A percentile compares a stretch with the other conserved stretches of the same genome.
phyloP scores from a whole-genome alignment of 2,329 filamentous ascomycete species.

The Kalmusia sp. region DNA sequence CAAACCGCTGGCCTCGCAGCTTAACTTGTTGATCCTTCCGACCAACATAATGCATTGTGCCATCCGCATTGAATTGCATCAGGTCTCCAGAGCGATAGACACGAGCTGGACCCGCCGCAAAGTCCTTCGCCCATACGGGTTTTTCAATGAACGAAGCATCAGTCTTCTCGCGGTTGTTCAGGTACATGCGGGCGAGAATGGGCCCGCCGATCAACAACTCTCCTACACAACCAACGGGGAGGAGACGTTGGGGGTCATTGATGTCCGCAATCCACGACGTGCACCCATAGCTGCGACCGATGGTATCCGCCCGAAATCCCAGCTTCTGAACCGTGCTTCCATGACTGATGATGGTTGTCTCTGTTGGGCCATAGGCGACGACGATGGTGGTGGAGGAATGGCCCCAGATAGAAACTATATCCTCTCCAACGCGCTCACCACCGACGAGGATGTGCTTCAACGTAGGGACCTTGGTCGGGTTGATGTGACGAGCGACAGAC shows the following conservation, averaged over 20 bases:
- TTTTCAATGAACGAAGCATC: conserved; percentile 57
- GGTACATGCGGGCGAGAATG: conserved; percentile 39
- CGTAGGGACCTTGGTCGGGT: conserved; percentile 10
- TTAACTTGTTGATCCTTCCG: conserved; percentile 24
- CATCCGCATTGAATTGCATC: conserved; percentile 13
- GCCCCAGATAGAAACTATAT: conserved; percentile 13
- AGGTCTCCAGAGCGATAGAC: conserved; percentile 26
- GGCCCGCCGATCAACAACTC: conserved; percentile 57
- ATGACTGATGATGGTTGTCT: not conserved
- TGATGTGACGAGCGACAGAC: conserved; percentile 11
- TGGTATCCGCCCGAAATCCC: no score
- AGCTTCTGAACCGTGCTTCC: no score
- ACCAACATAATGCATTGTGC: conserved; percentile 15
- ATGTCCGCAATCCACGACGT: no score
- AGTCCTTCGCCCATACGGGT: conserved; percentile 31
- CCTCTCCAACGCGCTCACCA: conserved; percentile 14
- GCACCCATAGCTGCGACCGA: no score
- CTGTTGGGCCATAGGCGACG: not conserved
- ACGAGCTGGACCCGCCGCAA: not conserved
- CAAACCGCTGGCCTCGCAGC: conserved; percentile 22
- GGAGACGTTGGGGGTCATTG: not conserved
- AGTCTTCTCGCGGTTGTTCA: conserved; percentile 24
- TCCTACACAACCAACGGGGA: no score
- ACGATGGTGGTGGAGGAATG: conserved; percentile 14
- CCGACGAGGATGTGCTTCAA: conserved; percentile 11